Evolutionary conservation across 192 early-diverging fungal species (phyloP), one percentile per base, ranked within the genome.

Genomic region (Radiomyces spectabilis): DNA sequence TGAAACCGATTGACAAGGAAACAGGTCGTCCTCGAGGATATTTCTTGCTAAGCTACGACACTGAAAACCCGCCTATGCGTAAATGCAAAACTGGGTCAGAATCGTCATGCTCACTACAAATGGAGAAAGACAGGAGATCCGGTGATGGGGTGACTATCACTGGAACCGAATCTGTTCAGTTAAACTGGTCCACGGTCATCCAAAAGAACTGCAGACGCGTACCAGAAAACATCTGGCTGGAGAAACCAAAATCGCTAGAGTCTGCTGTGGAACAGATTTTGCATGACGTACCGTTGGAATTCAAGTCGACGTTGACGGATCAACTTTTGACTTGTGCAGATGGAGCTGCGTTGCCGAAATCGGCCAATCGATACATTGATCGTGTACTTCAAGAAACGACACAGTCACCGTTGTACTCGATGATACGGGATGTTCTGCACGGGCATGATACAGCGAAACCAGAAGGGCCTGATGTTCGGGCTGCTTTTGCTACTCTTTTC

Each of bases 11-110:
- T 5, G 94, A 97, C 58, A 68, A 50, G 5, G 91, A 86, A 38
- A 97, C 94, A 0, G 80, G 81, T 1, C 61, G 76, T 9, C 77
- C 89, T 0, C 74, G 94, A 27, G 94, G 94, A 3, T 97, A 95
- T 64, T 92, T 93, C 60, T 56, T 97, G 49, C 69, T 97, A 10
- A 62, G 62, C 12, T 65, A 62, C 13, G 63, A 65, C 41, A 33
- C 24, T 27, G 53, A 61, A 8, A 48, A 56, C 19, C 43, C 56
- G 18, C 50, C 53, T 25, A 25, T 64, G 55, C 64, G 50, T 29
- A 40, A 81, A 44, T 55, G 79, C 59, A 46, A 64, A 52, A n/a
- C n/a, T n/a, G n/a, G n/a, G n/a, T n/a, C n/a, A n/a, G n/a, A n/a
- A n/a, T n/a, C n/a, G n/a, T n/a, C n/a, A n/a, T 18, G 21, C 2